Percentiles rank a stretch among this genome's conserved stretches.
These are phyloP conservation scores for Ogataea naganishii DNA, from an alignment of 805 yeast species.

Conservation along the genomic window DNA sequence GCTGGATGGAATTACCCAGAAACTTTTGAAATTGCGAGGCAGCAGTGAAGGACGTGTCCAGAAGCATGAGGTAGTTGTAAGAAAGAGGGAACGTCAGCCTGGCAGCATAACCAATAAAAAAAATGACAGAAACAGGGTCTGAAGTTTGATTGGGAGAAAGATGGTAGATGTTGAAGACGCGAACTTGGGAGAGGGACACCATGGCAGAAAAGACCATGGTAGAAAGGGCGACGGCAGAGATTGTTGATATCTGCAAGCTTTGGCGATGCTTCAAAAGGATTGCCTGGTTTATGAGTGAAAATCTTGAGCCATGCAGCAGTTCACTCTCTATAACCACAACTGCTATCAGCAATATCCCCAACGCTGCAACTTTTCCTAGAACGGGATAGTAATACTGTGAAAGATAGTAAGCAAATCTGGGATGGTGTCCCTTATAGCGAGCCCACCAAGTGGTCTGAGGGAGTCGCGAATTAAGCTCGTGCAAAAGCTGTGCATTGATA, in stretches of 20 bases:
- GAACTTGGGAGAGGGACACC: slow-evolving; percentile 55
- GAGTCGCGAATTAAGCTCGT: slow-evolving; percentile 23
- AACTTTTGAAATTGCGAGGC: slow-evolving; percentile 57
- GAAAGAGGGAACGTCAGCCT: slow-evolving; percentile 77
- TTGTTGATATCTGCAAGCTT: slow-evolving; percentile 26
- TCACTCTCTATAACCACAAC: slow-evolving; percentile 64
- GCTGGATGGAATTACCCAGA: slow-evolving; percentile 65
- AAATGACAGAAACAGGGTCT: slow-evolving; percentile 66
- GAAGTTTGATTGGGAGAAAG: slow-evolving; percentile 57
- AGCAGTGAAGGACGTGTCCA: slow-evolving; percentile 26
- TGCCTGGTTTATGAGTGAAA: slow-evolving; percentile 51
- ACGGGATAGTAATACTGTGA: slow-evolving; percentile 38
- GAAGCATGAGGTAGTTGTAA: slow-evolving; percentile 66
- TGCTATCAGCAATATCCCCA: slow-evolving; percentile 35
- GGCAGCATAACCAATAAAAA: slow-evolving; percentile 73
- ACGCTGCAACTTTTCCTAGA: slow-evolving; percentile 32
- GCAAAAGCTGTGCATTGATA: slow-evolving; percentile 29
- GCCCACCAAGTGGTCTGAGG: slow-evolving; percentile 18
- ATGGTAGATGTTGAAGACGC: slow-evolving; percentile 69
- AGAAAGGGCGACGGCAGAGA: slow-evolving; percentile 38
- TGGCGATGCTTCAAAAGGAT: slow-evolving; percentile 13
- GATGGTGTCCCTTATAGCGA: slow-evolving; percentile 22
- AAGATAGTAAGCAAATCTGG: slow-evolving; percentile 31
- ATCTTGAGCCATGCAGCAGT: slow-evolving; percentile 56
- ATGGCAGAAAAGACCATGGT: slow-evolving; percentile 67